Conservation (phyloP, 1,284 basidiomycete genomes). For the Leccinum pallidistipes region DNA sequence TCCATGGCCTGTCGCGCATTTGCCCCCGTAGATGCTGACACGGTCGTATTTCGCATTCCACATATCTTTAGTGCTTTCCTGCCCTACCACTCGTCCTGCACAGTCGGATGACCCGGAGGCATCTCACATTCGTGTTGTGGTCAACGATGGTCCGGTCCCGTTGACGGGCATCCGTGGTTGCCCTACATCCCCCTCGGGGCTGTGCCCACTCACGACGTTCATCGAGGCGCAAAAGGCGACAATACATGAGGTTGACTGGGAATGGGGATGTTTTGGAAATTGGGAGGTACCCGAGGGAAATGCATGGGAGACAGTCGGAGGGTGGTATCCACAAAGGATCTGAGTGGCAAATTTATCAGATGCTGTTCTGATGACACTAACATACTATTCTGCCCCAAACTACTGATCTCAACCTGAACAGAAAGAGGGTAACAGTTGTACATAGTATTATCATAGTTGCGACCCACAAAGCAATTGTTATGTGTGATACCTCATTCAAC, state of each 20-base stretch:
- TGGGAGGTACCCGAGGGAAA: constrained; percentile 62
- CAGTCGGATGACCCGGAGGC: constrained; percentile 44
- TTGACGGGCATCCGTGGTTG: constrained; percentile 77
- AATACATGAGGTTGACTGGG: constrained; percentile 71
- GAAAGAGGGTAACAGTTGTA: too few relatives aligned
- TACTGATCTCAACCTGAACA: too few relatives aligned
- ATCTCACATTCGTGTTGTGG: constrained; percentile 71
- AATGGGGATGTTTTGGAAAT: constrained; percentile 72
- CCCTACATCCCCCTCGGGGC: constrained; percentile 65
- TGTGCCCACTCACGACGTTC: constrained; percentile 80
- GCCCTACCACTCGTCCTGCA: constrained; percentile 15
- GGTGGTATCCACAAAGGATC: constrained; percentile 29
- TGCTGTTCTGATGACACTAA: not conserved
- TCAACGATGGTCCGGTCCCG: constrained; percentile 89
- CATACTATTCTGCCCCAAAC: not conserved
- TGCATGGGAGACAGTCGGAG: constrained; percentile 60
- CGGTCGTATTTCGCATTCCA: not conserved
- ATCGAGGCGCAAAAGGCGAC: constrained; percentile 69
- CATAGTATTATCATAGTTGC: not conserved
- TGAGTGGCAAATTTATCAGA: not conserved
- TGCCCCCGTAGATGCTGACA: not conserved
- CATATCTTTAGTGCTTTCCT: constrained; percentile 28
- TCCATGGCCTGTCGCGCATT: not conserved
- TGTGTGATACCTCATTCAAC: constrained; percentile 8
- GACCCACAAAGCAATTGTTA: not conserved